A percentile compares a stretch with the other conserved stretches of the same genome.
Conservation (phyloP, 139 green algal genomes). For the Protoeuglena noctilucae region DNA sequence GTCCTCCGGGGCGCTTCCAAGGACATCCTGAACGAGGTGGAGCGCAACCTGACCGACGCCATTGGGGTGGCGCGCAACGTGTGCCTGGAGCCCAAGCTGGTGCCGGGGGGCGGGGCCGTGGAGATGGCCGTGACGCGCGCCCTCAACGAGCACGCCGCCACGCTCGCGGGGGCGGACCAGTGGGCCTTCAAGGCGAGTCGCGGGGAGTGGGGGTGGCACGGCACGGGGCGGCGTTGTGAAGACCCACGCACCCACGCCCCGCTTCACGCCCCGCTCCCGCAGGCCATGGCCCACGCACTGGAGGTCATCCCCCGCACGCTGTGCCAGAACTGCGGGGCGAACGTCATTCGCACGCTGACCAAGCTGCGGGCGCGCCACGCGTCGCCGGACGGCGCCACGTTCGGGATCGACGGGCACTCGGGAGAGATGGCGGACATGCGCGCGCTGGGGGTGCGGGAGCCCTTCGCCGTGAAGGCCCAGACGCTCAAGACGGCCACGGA, state of each 20-base stretch:
- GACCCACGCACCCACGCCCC: no score
- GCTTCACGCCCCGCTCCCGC: no score
- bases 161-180: conserved; percentile 28
- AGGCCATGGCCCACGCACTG: conserved; percentile 68
- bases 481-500: conserved; percentile 94
- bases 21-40: conserved; percentile 92
- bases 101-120: conserved; percentile 87
- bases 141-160: conserved; percentile 32
- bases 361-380: conserved; percentile 81
- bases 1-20: conserved; percentile 26
- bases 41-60: conserved; percentile 82
- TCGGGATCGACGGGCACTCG: conserved; percentile 79
- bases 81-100: conserved; percentile 65
- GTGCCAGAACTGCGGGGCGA: conserved; percentile 93
- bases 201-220: no score
- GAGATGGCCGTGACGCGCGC: conserved; percentile 82
- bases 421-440: conserved; percentile 81
- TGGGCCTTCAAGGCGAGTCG: conserved; percentile 50
- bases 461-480: conserved; percentile 80
- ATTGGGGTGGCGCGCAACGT: conserved; percentile 98
- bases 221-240: no score
- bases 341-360: conserved; percentile 95
- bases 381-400: conserved; percentile 31
- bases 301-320: conserved; percentile 96
- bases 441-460: conserved; percentile 91